Percentiles rank a stretch among this genome's conserved stretches.
phyloP scores from a whole-genome alignment of 31 red algal genomes.

The Porphyra umbilicalis region DNA sequence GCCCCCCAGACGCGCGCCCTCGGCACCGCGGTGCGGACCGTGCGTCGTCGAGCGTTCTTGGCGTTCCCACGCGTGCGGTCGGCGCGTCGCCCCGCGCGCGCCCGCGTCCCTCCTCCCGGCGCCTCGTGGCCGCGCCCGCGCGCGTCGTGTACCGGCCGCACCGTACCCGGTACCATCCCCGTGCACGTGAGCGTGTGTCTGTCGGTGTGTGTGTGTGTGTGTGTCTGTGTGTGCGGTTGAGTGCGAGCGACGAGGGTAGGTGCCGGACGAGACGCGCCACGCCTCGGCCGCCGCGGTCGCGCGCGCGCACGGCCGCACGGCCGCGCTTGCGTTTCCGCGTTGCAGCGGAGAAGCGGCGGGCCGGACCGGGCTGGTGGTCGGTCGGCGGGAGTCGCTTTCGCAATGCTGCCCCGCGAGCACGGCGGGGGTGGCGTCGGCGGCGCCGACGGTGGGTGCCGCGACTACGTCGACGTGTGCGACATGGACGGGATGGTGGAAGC shows the following conservation, averaged over 20 bases:
- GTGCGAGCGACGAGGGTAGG: background rate
- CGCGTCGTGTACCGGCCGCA: too few relatives aligned
- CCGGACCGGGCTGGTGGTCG: too few relatives aligned
- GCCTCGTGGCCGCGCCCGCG: background rate
- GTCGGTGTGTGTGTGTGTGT: background rate
- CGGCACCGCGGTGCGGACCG: background rate
- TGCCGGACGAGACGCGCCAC: too few relatives aligned
- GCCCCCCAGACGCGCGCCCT: background rate
- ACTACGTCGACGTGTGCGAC: background rate
- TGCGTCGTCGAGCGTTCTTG: background rate
- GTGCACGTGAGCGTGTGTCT: background rate
- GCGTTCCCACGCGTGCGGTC: background rate
- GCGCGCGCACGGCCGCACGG: too few relatives aligned
- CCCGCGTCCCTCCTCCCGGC: background rate
- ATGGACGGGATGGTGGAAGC: background rate
- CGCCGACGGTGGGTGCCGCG: background rate
- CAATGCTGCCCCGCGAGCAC: background rate
- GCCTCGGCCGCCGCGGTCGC: too few relatives aligned
- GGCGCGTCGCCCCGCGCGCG: background rate
- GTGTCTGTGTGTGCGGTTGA: background rate
- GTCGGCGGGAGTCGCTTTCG: background rate
- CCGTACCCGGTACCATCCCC: background rate
- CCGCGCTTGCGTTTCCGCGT: too few relatives aligned
- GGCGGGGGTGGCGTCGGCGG: background rate
- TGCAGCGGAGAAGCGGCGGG: too few relatives aligned